These are phyloP conservation scores for Talaromyces albobiverticillius DNA, from an alignment of 2,329 filamentous ascomycete species.

Conservation along the genomic window DNA sequence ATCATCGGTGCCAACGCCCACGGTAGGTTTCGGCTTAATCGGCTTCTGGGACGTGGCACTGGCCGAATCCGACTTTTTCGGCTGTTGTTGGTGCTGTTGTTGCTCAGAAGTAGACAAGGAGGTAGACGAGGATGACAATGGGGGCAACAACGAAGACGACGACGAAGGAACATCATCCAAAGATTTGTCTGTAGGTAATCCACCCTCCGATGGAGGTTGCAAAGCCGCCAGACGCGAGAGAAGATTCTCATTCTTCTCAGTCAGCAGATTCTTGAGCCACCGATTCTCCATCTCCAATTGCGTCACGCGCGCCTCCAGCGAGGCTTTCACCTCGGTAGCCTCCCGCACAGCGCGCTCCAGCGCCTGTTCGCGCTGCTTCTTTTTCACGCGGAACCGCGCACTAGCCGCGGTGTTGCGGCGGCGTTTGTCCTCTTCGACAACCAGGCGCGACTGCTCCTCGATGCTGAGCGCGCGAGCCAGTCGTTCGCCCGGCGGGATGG, in stretches of 20 bases:
- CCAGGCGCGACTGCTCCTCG: conserved; percentile 51
- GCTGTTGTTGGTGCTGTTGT: background rate
- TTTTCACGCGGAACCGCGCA: conserved; percentile 91
- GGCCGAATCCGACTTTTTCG: conserved; percentile 6
- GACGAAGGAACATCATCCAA: background rate
- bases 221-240: conserved; percentile 12
- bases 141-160: background rate
- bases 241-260: conserved; percentile 66
- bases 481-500: conserved; percentile 35
- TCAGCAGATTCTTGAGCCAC: conserved; percentile 75
- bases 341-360: conserved; percentile 80
- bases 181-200: background rate
- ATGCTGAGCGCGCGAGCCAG: conserved; percentile 52
- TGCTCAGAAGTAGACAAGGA: background rate
- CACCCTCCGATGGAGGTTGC: conserved; percentile 6
- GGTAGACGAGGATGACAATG: background rate
- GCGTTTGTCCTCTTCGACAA: conserved; percentile 89
- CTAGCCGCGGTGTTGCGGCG: conserved; percentile 85
- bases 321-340: conserved; percentile 72
- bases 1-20: conserved; percentile 13
- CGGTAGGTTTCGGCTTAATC: conserved; percentile 14
- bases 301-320: conserved; percentile 70
- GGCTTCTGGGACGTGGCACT: conserved; percentile 10
- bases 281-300: conserved; percentile 79
- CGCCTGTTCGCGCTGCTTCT: conserved; percentile 89